Evolutionary conservation across 352 stramenopile genomes (phyloP), one percentile per base, ranked within the genome.

Genomic region (Phytophthora uliginosa): DNA sequence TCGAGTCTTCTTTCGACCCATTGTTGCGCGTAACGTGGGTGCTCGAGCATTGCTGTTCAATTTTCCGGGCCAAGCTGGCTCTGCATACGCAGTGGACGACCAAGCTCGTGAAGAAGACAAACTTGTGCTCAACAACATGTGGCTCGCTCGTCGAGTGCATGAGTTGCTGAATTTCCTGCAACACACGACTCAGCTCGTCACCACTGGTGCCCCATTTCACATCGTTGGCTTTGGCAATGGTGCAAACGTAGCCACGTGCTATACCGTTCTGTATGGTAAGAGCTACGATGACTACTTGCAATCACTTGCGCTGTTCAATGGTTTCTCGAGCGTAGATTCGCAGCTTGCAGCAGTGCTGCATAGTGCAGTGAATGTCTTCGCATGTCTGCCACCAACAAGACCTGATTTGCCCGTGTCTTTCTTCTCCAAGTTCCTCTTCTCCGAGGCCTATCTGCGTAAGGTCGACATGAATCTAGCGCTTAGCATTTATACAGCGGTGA

Each of bases 401-500:
- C 92, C 91, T 2, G 94, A 98, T 69, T 75, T 98, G 18, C 90
- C 94, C 1, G 84, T 98, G 36, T 88, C 89, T 6, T 98, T 97
- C 72, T 97, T 97, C 67, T 76, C 67, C 69, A 93, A 97, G 34
- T 98, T 97, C 62, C 81, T 98, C n/a, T 98, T 98, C 66, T 97
- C 89, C 4, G 93, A 98, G 28, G 86, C 66, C 20, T 98, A 98
- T 62, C 66, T 98, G 18, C 53, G 75, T 15, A 85, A 93, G 55
- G 81, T 98, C 4, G 92, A 97, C 45, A 75, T 85, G 48, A 95
- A 97, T 33, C 76, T 98, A 1, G 95, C 93, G 2, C 79, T 98
- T 2, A 98, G 96, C 55, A 97, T 98, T 22, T 98, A 98, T 78
- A 98, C 93, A 12, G 95, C 95, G 0, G 93, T 98, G 26, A 95